These are phyloP conservation scores for Serendipita vermifera DNA, from an alignment of 768 basidiomycete genomes.

Conservation along the genomic window DNA sequence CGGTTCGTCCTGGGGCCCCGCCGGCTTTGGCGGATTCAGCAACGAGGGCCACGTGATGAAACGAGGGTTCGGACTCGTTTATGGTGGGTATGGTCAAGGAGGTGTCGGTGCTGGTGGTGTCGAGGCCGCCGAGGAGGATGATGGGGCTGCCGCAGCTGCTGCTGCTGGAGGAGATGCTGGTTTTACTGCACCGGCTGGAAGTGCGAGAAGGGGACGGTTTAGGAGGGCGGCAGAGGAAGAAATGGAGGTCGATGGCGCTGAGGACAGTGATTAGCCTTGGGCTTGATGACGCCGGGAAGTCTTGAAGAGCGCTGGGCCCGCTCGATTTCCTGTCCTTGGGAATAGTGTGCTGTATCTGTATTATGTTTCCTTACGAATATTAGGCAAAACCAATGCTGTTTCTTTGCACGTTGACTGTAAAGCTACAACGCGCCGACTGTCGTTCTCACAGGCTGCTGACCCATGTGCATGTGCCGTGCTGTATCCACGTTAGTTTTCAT, in stretches of 20 bases:
- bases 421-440: background rate
- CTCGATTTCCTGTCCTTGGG: background rate
- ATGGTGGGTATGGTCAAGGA: no score
- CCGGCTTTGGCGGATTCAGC: background rate
- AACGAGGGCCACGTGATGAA: conserved; percentile 3
- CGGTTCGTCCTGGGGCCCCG: conserved; percentile 4
- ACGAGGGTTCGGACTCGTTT: background rate
- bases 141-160: background rate
- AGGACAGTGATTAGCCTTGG: background rate
- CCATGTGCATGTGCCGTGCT: no score
- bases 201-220: background rate
- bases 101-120: no score
- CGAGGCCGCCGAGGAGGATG: background rate
- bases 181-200: background rate
- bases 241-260: conserved; percentile 1
- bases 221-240: background rate
- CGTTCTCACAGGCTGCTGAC: background rate
- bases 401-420: background rate
- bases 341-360: background rate
- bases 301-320: no score
- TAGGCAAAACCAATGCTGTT: background rate
- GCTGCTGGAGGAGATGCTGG: background rate
- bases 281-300: background rate
- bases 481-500: no score
- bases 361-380: background rate